Base-by-base conservation (phyloP, 345 rosid genomes). In the Orychophragmus violaceus region DNA sequence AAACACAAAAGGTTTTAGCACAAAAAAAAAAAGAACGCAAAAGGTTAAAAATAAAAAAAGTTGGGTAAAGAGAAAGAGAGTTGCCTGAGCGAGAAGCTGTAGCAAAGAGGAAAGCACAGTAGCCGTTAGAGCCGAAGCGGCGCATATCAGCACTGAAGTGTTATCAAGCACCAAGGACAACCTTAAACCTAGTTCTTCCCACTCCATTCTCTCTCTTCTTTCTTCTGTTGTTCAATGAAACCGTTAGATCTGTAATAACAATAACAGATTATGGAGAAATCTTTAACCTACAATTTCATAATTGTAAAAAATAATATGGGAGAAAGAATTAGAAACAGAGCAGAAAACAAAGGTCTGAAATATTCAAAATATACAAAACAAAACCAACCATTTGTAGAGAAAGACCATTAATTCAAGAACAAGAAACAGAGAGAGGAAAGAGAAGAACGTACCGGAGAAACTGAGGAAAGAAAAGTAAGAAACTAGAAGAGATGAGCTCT, bases 11-110 rank as follows among this genome's bases (percentile, higher is more conserved):
- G n/a, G n/a, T n/a, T n/a, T n/a, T n/a, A n/a, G n/a, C n/a, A n/a
- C n/a, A 41, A 27, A 3, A 27, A 27, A 27, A 27, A 2, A 27
- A 1, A 12, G 3, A 33, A 9, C 4, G 1, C 5, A 52, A 12
- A 8, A 6, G 6, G 13, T 52, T 7, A 2, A 22, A 49, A 10
- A 45, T 2, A 49, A 8, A 49, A 8, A 7, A 42, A 10, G 61
- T 54, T 13, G 2, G 1, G 18, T 3, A 62, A 28, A 52, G 36
- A 58, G 12, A 33, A 6, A 42, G 64, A 41, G 45, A 25, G 71
- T 74, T 74, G 78, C 87, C 82, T 66, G 78, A 59, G 77, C 70
- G 16, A 76, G 37, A 59, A 83, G 76, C 41, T 75, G 64, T 67
- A 80, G 51, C 50, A 85, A 44, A 62, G 86, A 69, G 3, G 83